These are phyloP conservation scores for Sphaerulina vaccinii DNA, from an alignment of 2,329 filamentous ascomycete genomes.

Conservation along the genomic window DNA sequence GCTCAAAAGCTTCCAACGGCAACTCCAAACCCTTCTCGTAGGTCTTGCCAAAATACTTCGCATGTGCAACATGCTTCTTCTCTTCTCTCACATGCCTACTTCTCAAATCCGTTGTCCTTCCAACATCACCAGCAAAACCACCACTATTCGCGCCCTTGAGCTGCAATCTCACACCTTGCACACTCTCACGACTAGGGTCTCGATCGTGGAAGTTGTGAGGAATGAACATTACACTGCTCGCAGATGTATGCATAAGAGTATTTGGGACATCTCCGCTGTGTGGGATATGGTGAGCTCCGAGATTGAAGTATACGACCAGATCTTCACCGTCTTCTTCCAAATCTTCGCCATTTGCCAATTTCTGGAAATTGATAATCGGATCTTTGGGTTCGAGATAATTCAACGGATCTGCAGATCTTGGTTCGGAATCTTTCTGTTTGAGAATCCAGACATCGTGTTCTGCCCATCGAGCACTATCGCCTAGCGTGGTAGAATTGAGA, in stretches of 20 bases:
- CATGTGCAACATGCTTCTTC: constrained; percentile 20
- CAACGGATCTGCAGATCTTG: constrained; percentile 45
- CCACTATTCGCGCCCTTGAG: constrained; percentile 29
- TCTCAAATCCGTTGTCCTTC: background rate
- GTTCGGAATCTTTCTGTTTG: constrained; percentile 55
- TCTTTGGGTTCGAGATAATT: constrained; percentile 49
- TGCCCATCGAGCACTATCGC: constrained; percentile 50
- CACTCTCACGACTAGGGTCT: constrained; percentile 31
- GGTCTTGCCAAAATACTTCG: constrained; percentile 33
- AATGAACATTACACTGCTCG: constrained; percentile 35
- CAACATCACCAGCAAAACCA: constrained; percentile 26
- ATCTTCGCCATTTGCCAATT: constrained; percentile 51
- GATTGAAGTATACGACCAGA: constrained; percentile 52
- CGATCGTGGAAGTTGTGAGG: constrained; percentile 36
- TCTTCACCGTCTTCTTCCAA: constrained; percentile 36
- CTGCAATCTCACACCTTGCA: constrained; percentile 35
- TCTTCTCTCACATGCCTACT: constrained; percentile 11
- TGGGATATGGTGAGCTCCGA: constrained; percentile 53
- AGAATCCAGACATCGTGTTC: constrained; percentile 54
- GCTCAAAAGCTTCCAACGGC: constrained; percentile 31
- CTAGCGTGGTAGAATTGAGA: constrained; percentile 48
- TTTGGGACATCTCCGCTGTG: constrained; percentile 34
- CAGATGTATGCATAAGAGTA: constrained; percentile 35
- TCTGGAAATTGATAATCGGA: constrained; percentile 53
- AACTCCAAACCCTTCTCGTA: constrained; percentile 30